Evolutionary conservation across 768 basidiomycete species (phyloP).

Genomic region (Termitomyces sp.): DNA sequence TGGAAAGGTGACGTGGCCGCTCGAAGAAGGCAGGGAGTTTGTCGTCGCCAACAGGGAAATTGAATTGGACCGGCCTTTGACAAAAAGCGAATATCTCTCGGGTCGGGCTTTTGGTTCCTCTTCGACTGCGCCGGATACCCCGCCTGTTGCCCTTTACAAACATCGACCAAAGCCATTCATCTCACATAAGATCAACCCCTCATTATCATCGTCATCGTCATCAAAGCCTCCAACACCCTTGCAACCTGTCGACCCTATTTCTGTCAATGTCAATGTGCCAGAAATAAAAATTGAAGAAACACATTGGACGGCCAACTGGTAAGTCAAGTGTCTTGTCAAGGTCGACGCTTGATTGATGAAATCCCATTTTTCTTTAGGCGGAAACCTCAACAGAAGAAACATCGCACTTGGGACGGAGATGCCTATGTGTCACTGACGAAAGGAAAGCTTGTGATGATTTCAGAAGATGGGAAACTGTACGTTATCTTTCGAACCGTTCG

Average conservation of each 20-base stretch:
- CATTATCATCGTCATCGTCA: neutral
- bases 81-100: conserved; percentile 51
- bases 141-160: neutral
- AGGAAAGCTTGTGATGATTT: conserved; percentile 53
- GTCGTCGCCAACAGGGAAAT: conserved; percentile 52
- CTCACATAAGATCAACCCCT: neutral
- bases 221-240: conserved; percentile 17
- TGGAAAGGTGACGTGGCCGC: conserved; percentile 40
- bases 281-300: conserved; percentile 21
- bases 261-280: conserved; percentile 12
- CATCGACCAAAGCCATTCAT: conserved; percentile 20
- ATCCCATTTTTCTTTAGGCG: conserved; percentile 46
- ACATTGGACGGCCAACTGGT: conserved; percentile 74
- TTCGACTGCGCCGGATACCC: neutral
- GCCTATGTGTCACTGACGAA: conserved; percentile 50
- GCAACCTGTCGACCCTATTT: conserved; percentile 32
- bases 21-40: conserved; percentile 31
- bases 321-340: neutral
- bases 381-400: conserved; percentile 65
- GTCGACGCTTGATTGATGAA: neutral
- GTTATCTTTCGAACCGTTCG: conserved; percentile 13
- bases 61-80: conserved; percentile 55
- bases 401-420: conserved; percentile 86
- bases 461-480: conserved; percentile 69
- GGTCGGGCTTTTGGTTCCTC: conserved; percentile 52